phyloP scores from a whole-genome alignment of 805 yeast species.

The Geotrichum ghanense region DNA sequence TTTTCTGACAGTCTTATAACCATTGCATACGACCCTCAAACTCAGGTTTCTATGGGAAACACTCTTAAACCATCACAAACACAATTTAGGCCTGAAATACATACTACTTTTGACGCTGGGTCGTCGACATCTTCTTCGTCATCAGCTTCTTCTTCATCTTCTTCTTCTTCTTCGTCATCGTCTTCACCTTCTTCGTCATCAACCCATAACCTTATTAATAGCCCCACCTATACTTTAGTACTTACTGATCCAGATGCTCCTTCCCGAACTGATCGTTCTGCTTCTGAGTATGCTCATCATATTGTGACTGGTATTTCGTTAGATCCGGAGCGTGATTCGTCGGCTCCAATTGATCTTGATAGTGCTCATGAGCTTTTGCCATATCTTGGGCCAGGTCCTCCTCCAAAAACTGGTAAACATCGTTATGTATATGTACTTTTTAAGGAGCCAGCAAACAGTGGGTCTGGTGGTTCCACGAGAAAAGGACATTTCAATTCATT shows the following conservation, averaged over 20 bases:
- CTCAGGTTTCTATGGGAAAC: conserved; percentile 73
- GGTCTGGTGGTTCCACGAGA: conserved; percentile 29
- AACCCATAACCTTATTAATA: too few species aligned
- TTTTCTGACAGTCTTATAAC: conserved; percentile 45
- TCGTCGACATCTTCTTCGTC: conserved; percentile 37
- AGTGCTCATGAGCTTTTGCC: conserved; percentile 36
- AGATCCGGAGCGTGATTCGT: conserved; percentile 7
- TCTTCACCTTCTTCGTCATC: too few species aligned
- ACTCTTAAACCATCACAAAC: conserved; percentile 53
- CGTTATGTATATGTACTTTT: conserved; percentile 71
- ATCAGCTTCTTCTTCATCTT: too few species aligned
- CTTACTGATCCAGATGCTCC: conserved; percentile 96
- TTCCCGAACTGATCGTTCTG: conserved; percentile 63
- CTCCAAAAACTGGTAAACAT: conserved; percentile 74
- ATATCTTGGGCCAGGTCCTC: conserved; percentile 86
- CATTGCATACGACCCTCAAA: conserved; percentile 46
- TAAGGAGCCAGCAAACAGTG: conserved; percentile 41
- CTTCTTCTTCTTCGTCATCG: too few species aligned
- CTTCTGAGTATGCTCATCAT: conserved; percentile 84
- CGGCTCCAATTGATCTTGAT: conserved; percentile 19
- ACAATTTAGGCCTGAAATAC: conserved; percentile 52
- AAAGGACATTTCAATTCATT: too few species aligned
- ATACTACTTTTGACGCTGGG: conserved; percentile 47
- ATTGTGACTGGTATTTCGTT: conserved; percentile 31
- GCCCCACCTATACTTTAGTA: conserved; percentile 58